Base-by-base conservation (phyloP, 257 asterid genomes). In the Datura wrightii region DNA sequence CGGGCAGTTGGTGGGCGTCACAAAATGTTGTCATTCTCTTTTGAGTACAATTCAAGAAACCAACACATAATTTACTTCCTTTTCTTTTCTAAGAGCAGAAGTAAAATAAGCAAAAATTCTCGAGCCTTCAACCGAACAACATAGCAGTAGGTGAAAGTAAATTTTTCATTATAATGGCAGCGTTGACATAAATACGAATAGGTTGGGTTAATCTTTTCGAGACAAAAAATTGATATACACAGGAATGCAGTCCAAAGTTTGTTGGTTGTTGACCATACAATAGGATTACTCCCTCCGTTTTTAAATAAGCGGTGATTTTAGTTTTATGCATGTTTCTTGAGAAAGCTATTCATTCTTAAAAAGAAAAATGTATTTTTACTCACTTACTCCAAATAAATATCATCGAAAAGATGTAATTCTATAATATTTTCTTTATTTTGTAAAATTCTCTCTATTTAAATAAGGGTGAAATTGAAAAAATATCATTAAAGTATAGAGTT, bases 1-100 rank as follows among this genome's bases (percentile, higher is more conserved):
- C 63, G 52, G 18, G 5, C 46, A 31, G 63, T 52, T 78, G 82
- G 82, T 78, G 63, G 82, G 24, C 48, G 42, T 52, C 60, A 74
- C 81, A 36, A 74, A 24, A 11, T 46, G 59, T 48, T 34, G 56
- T 48, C 48, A 14, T 10, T 15, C 63, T 52, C 44, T 31, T 50
- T 78, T 52, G 63, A 63, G 63, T 52, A 78, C 82, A 52, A 15
- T 31, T 52, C 34, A 78, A 52, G 82, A 52, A 31, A 78, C 7
- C 11, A 52, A 76, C 82, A 3, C 62, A 39, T 78, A 14, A 8
- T 78, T 52, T 78, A 16, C 62, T 52, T 52, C 14, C 14, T 11
- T 52, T 31, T 52, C 46, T 50, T 78, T 78, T 31, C 48, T 31
- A 53, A 48, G 13, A 48, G 19, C 82, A 13, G 9, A 76, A 46